Evolutionary conservation across 768 basidiomycete genomes (phyloP), one percentile per base, ranked within the genome.

Genomic region (Lentinula lateritia): DNA sequence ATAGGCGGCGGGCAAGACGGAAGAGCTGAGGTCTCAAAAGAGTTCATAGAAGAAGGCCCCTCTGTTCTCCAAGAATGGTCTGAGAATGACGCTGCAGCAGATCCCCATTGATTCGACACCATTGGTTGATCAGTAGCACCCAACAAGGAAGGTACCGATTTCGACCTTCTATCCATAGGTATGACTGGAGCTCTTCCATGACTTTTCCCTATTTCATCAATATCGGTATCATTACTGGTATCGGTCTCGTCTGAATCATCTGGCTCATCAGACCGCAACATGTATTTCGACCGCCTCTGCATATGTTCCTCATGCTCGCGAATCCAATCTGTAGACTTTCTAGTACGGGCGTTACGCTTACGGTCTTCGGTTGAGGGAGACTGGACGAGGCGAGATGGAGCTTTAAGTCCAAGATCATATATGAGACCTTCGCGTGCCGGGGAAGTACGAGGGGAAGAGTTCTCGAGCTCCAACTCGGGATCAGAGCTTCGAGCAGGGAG

Each of bases 211-310:
- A 13, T 12, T 12, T 32, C 28, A 35, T 38, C 45, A 13, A 9
- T 10, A 32, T 58, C 46, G 10, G 28, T 34, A 28, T 45, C 32
- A 59, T 6, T 45, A 28, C 42, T 13, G 39, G 10, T 8, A 23
- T 20, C 57, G 20, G 48, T 34, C 7, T 15, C 35, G 28, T 59
- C 58, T 23, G 58, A 59, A 50, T 59, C 58, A 59, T 59, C 58
- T 23, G 58, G 58, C 36, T 59, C 58, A 12, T 59, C 34, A 16
- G 46, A 28, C 12, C 46, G 28, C n/a, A 59, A 18, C 58, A 59
- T 59, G 20, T 35, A 59, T 23, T 59, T 39, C 18, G 36, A 48
- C 16, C 46, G 43, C 13, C 58, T 59, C 42, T 16, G n/a, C 38
- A 35, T 16, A 20, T 35, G 28, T 28, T 45, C 46, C 46, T 18